Percentiles rank a stretch among this genome's conserved stretches.
Conservation (phyloP, 345 rosid genomes). For the Salix arbutifolia region DNA sequence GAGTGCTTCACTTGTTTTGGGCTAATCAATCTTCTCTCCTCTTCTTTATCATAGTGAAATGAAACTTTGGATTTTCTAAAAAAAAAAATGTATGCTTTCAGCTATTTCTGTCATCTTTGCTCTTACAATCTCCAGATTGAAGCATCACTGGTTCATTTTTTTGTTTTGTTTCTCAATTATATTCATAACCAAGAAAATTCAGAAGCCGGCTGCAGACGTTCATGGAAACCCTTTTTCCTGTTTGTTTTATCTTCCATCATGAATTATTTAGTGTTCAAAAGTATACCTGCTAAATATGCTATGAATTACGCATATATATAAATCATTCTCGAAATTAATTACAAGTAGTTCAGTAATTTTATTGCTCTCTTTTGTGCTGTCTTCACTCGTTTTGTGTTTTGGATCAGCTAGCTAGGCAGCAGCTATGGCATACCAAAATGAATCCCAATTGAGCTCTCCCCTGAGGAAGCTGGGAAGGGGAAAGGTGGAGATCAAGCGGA, state of each 20-base stretch:
- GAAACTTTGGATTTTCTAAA: neutral
- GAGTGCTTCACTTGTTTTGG: conserved; percentile 44
- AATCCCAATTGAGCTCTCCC: conserved; percentile 42
- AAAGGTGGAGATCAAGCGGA: conserved; percentile 99
- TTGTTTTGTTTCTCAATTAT: neutral
- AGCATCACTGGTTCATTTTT: neutral
- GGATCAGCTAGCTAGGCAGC: conserved; percentile 2
- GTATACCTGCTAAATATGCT: neutral
- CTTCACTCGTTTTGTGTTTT: neutral
- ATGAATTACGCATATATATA: neutral
- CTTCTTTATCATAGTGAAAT: neutral
- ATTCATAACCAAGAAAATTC: neutral
- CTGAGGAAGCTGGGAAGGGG: conserved; percentile 87
- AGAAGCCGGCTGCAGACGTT: neutral
- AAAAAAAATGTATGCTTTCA: neutral
- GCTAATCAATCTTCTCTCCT: conserved; percentile 8
- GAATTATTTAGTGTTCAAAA: neutral
- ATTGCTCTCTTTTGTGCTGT: neutral
- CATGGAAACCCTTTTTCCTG: neutral
- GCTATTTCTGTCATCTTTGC: neutral
- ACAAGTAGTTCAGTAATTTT: neutral
- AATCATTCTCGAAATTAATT: neutral
- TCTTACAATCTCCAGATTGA: neutral
- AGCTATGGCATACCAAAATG: conserved; percentile 28
- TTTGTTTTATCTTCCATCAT: neutral